A percentile compares a stretch with the other conserved stretches of the same genome.
Evolutionary conservation across 805 yeast species (phyloP).

Genomic region (Metschnikowia santaceciliae): DNA sequence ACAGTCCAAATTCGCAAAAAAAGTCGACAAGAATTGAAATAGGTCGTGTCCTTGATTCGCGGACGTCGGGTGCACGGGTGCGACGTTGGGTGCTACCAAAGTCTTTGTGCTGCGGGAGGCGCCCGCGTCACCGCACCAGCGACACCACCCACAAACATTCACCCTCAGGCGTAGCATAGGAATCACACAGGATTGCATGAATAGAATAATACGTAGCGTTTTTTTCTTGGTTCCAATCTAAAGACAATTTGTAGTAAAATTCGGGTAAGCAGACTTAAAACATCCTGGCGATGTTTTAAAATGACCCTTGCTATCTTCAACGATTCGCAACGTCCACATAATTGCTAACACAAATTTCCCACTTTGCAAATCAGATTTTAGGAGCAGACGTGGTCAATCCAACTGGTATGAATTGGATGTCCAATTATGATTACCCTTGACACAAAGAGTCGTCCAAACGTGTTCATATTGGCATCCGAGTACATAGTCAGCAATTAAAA

Average conservation of each 20-base stretch:
- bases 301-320: neutral
- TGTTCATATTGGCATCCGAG: neutral
- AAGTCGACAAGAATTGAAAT: conserved; percentile 16
- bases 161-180: neutral
- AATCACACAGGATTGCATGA: neutral
- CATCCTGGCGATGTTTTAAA: neutral
- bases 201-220: neutral
- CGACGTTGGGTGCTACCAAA: neutral
- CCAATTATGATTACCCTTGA: neutral
- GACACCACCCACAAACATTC: neutral
- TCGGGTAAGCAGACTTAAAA: neutral
- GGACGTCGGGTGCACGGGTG: conserved; percentile 20
- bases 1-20: conserved; percentile 10
- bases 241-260: neutral
- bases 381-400: neutral
- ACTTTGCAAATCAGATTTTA: neutral
- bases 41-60: conserved; percentile 21
- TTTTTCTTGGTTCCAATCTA: neutral
- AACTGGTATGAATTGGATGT: neutral
- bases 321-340: neutral
- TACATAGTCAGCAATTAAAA: neutral
- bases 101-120: neutral
- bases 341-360: neutral
- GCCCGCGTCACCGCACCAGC: conserved; percentile 3
- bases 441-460: neutral